Evolutionary conservation across 805 yeast genomes (phyloP), one percentile per base, ranked within the genome.

Genomic region (Saturnispora zaruensis): DNA sequence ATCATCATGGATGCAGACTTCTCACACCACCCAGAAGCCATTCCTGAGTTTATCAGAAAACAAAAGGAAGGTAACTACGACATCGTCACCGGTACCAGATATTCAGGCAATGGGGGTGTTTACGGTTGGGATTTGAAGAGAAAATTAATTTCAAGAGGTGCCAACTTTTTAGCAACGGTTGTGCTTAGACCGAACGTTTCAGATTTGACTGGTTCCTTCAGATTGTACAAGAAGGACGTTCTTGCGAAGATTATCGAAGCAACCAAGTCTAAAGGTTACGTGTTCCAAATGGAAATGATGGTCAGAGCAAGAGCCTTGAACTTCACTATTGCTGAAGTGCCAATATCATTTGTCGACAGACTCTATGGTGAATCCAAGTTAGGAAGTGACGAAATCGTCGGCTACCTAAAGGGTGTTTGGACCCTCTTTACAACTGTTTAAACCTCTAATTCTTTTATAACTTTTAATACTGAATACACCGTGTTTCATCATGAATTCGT

Each of bases 241-340:
- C 73, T 84, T 64, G 76, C 78, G 54, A 77, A 79, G 61, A 76
- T 84, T 55, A 84, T 84, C 55, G 76, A 71, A 45, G 84, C 74
- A 51, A 83, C 90, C 44, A 74, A 77, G 61, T 79, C 86, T 34
- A 84, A 84, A 68, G 91, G 91, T 46, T 84, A 84, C 59, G 91
- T 84, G 40, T 84, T 84, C 78, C 91, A 84, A 69, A 84, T 84
- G 91, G 91, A 84, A 68, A 83, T 84, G 89, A 82, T 84, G 79
- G 91, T 84, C 23, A 77, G 91, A 57, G 91, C 91, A 38, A 75
- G 86, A 62, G 72, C 82, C n/a, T 68, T 81, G 63, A 83, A 82
- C n/a, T 81, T 75, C 68, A 72, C 78, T 16, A 82, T 84, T 57
- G 90, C 84, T 28, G 91, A 84, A 64, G 89, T 83, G 30, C 90